These are phyloP conservation scores for Diaporthe australafricana DNA, from an alignment of 2,329 filamentous ascomycete genomes.

Conservation along the genomic window DNA sequence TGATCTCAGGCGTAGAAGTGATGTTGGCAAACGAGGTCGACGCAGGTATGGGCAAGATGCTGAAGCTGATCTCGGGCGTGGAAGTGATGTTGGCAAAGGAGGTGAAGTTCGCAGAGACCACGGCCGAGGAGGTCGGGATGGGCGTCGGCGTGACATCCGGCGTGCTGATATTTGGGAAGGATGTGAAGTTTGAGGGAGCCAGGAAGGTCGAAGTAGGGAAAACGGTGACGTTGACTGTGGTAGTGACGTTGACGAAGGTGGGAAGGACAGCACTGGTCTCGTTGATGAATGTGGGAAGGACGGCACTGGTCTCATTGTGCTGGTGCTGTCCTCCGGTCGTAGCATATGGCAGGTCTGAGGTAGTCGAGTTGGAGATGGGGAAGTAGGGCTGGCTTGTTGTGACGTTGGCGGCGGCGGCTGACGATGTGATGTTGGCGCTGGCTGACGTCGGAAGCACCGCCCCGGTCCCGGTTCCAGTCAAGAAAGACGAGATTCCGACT, in stretches of 20 bases:
- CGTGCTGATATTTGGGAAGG: constrained; percentile 4
- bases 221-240: neutral
- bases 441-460: neutral
- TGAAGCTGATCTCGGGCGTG: neutral
- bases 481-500: neutral
- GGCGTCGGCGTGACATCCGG: neutral
- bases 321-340: neutral
- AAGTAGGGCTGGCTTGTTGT: neutral
- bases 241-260: neutral
- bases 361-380: constrained; percentile 15
- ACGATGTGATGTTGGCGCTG: too few species aligned
- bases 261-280: neutral
- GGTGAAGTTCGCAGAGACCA: neutral
- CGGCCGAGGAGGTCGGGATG: neutral
- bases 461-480: neutral
- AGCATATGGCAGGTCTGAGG: neutral
- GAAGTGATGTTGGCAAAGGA: neutral
- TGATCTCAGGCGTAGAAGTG: neutral
- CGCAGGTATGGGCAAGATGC: neutral
- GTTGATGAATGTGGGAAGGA: neutral
- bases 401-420: neutral
- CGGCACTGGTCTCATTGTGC: neutral
- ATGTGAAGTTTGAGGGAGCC: neutral
- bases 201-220: neutral
- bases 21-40: neutral